Base-by-base conservation (phyloP, 768 basidiomycete species). In the Scleroderma citrinum region DNA sequence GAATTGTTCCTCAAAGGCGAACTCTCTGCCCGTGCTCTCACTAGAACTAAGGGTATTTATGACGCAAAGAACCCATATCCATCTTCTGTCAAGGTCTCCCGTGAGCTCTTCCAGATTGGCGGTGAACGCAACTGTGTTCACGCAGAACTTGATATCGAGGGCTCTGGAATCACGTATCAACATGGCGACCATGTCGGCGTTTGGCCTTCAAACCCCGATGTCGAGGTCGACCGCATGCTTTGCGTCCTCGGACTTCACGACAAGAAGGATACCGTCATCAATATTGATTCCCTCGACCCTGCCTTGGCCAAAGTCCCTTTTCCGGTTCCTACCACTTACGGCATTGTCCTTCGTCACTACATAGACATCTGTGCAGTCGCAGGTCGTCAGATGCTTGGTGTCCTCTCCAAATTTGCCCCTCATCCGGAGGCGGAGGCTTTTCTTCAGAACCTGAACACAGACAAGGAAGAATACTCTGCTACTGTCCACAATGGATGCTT, bases 221-320 rank as follows among this genome's bases (percentile, higher is more conserved):
- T 84, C 40, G 94, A 98, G 61, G 93, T 98, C 38, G 82, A 90
- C 46, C 85, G 94, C 48, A 79, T 96, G 21, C 78, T 99, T 17
- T 85, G 80, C 53, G 79, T 85, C 35, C 83, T 99, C 42, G 95
- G 93, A 21, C 76, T 99, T 11, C 76, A 77, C 55, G 76, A 85
- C 52, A 90, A 90, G 72, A 80, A 81, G 61, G 83, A 94, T 65
- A 76, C 77, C 34, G 81, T 92, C 42, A 91, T 99, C 59, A 81
- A 84, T 55, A 92, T 99, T 51, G 92, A 93, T 63, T 95, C 92
- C n/a, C 82, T 98, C 51, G 95, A 99, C 62, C 95, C 96, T 17
- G 92, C 94, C 14, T 77, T 99, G 26, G 95, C 95, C 50, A 98
- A 98, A 69, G 94, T 98, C 49, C 95, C 95, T 16, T 99, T 98